Evolutionary conservation across 352 stramenopile genomes (phyloP).

Genomic region (Pilasporangium apinafurcum): DNA sequence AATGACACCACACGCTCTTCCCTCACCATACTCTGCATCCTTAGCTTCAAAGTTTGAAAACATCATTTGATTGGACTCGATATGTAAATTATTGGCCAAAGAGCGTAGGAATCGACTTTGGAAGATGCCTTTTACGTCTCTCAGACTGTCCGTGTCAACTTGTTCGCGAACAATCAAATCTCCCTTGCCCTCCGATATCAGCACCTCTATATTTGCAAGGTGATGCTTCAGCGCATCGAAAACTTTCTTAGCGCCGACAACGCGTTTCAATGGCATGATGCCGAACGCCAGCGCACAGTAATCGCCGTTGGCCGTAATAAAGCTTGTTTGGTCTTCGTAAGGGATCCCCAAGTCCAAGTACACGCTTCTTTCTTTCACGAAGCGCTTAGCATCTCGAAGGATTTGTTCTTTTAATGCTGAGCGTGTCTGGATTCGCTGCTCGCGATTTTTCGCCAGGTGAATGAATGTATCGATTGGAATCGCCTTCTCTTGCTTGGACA

Average conservation of each 20-base stretch:
- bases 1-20: slow-evolving; percentile 7
- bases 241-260: no score
- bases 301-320: slow-evolving; percentile 21
- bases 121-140: slow-evolving; percentile 18
- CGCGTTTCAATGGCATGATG: slow-evolving; percentile 27
- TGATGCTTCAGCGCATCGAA: slow-evolving; percentile 32
- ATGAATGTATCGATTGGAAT: slow-evolving; percentile 31
- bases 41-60: slow-evolving; percentile 19
- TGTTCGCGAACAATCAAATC: slow-evolving; percentile 41
- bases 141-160: slow-evolving; percentile 16
- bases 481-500: slow-evolving; percentile 8
- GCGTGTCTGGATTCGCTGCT: slow-evolving; percentile 15
- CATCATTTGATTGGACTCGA: slow-evolving; percentile 38
- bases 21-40: background rate
- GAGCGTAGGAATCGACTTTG: slow-evolving; percentile 33
- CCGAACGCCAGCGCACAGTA: slow-evolving; percentile 27
- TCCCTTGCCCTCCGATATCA: slow-evolving; percentile 38
- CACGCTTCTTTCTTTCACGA: slow-evolving; percentile 18
- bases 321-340: slow-evolving; percentile 26
- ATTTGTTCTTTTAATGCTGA: slow-evolving; percentile 13
- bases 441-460: slow-evolving; percentile 13
- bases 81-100: slow-evolving; percentile 13
- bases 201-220: slow-evolving; percentile 41
- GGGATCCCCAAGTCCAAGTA: slow-evolving; percentile 17
- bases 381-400: slow-evolving; percentile 13